Conservation (phyloP, 345 rosid species). For the Geranium brycei region DNA sequence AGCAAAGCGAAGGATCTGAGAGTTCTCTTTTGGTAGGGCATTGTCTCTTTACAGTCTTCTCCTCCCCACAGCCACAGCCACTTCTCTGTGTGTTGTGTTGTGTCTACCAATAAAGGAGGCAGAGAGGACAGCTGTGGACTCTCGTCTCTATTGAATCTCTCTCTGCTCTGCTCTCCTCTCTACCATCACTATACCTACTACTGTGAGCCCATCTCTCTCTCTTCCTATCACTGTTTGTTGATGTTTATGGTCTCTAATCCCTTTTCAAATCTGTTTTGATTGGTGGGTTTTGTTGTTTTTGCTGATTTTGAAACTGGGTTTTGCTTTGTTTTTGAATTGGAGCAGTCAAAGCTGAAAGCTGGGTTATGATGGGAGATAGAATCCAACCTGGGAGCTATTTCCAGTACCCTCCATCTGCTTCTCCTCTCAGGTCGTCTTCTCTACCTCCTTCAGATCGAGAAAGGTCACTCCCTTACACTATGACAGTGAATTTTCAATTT, state of each 20-base stretch:
- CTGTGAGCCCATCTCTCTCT: not conserved
- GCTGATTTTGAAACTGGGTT: not conserved
- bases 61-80: slow-evolving; percentile 3
- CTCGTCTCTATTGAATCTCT: not conserved
- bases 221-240: not conserved
- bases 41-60: slow-evolving; percentile 8
- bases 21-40: slow-evolving; percentile 30
- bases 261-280: not conserved
- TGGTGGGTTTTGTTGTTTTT: not conserved
- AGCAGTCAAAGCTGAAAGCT: not conserved
- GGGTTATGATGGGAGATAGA: slow-evolving; percentile 66
- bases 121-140: not conserved
- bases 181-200: not conserved
- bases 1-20: slow-evolving; percentile 13
- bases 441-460: slow-evolving; percentile 65
- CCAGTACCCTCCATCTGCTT: slow-evolving; percentile 74
- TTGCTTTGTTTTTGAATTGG: not conserved
- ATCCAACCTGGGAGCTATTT: slow-evolving; percentile 76
- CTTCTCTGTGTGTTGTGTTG: not conserved
- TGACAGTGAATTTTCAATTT: not conserved
- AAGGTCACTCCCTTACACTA: slow-evolving; percentile 29
- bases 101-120: not conserved
- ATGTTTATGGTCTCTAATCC: not conserved
- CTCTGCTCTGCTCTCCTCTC: not conserved
- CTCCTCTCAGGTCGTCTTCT: slow-evolving; percentile 69